Base-by-base conservation (phyloP, 805 yeast genomes). In the Middelhovenomyces tepae region DNA sequence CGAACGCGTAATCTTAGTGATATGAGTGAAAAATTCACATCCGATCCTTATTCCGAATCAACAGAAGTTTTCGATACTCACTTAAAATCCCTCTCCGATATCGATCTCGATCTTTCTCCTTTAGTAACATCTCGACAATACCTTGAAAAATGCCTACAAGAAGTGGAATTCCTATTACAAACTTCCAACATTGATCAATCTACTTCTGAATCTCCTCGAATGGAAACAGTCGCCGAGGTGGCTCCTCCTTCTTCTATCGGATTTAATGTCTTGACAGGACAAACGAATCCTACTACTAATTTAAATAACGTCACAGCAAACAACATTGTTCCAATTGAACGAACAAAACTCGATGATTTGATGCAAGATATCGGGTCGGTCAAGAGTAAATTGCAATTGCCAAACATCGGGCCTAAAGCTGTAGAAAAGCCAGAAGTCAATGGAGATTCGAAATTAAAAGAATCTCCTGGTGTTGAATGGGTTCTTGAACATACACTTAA, bases 111-210 rank as follows among this genome's bases (percentile, higher is more conserved):
- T 20, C 29, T 47, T 28, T 16, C 40, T 4, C 53, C 50, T 4
- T 31, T 46, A 18, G 35, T 48, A 6, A 49, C 43, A 30, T 43
- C 57, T n/a, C 39, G 54, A n/a, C 37, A 42, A 35, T 55, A 52
- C 32, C 43, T 58, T 7, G 50, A 45, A 16, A 51, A 53, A 32
- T 58, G 63, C 42, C 39, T 58, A 7, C 53, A 54, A 28, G 64
- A 59, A 34, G 57, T 59, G 11, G 49, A 49, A 16, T 52, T 49
- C 33, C 34, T 56, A 32, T 38, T 56, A n/a, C 53, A 50, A 31
- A 28, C 51, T 0, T 39, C 51, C 10, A 21, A 39, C 5, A 27
- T 45, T 9, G 46, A 39, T 21, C 48, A 31, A 7, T 40, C 29
- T 5, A 44, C 36, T 9, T 15, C 25, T 26, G 22, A 16, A 26